phyloP scores from a whole-genome alignment of 2,329 filamentous ascomycete species.

The Fulvia fulva region DNA sequence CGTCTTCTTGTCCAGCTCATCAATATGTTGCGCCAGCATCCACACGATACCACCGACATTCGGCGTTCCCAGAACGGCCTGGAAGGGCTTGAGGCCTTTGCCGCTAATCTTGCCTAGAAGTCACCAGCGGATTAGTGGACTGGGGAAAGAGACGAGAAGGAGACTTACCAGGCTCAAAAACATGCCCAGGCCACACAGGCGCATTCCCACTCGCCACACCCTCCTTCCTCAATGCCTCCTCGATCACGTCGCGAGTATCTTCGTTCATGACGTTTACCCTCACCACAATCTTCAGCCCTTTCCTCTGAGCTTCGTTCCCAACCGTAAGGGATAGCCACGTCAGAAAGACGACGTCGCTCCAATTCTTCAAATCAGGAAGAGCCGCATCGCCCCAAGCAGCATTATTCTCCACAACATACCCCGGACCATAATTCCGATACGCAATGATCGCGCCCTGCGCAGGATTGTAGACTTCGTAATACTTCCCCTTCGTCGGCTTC shows the following conservation, averaged over 20 bases:
- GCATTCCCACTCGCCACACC: constrained; percentile 4
- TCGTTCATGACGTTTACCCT: constrained; percentile 11
- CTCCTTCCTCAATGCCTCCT: constrained; percentile 10
- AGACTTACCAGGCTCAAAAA: constrained; percentile 9
- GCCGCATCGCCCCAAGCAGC: not conserved
- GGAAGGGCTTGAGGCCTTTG: not conserved
- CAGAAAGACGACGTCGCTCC: constrained; percentile 13
- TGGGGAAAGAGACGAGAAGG: no score
- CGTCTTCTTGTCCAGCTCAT: not conserved
- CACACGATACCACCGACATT: not conserved
- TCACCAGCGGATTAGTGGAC: no score
- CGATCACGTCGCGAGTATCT: constrained; percentile 11
- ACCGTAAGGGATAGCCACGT: constrained; percentile 12
- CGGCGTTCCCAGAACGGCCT: not conserved
- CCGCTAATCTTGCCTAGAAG: no score
- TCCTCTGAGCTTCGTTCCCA: not conserved
- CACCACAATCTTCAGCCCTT: constrained; percentile 7
- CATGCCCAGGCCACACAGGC: constrained; percentile 13
- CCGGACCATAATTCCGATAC: constrained; percentile 10
- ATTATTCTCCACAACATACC: not conserved
- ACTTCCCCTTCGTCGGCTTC: constrained; percentile 7
- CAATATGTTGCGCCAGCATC: not conserved
- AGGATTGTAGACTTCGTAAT: constrained; percentile 9
- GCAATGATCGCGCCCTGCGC: constrained; percentile 7
- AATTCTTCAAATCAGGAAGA: constrained; percentile 5